These are phyloP conservation scores for Populus deltoides DNA, from an alignment of 345 rosid genomes.

Conservation along the genomic window DNA sequence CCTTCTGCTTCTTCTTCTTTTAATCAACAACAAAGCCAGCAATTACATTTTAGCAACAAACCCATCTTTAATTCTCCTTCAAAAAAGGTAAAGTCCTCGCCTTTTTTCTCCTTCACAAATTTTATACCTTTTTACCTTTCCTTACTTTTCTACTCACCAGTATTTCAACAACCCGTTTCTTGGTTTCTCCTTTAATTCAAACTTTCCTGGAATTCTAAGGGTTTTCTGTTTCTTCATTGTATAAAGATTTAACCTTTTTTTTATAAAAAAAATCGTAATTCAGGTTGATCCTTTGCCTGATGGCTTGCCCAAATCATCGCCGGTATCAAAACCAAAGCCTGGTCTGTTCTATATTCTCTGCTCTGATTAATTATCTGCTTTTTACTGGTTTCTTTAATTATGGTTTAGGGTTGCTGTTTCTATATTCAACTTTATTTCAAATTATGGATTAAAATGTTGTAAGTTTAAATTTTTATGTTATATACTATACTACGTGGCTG, in stretches of 20 bases:
- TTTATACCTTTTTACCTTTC: neutral
- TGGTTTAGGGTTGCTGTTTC: neutral
- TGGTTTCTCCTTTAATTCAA: neutral
- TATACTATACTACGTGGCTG: neutral
- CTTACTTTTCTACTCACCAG: neutral
- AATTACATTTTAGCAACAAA: neutral
- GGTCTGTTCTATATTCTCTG: slow-evolving; percentile 36
- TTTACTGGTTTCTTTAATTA: neutral
- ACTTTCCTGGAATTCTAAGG: neutral
- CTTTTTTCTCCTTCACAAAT: neutral
- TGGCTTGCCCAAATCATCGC: slow-evolving; percentile 22
- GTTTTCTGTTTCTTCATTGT: neutral
- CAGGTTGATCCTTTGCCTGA: slow-evolving; percentile 40
- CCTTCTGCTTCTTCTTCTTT: slow-evolving; percentile 10
- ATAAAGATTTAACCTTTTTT: neutral
- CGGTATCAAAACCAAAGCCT: slow-evolving; percentile 29
- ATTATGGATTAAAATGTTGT: neutral
- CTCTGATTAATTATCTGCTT: neutral
- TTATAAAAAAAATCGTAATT: neutral
- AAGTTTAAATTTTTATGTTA: neutral
- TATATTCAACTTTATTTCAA: neutral
- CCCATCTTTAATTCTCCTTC: slow-evolving; percentile 16
- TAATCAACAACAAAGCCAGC: slow-evolving; percentile 4
- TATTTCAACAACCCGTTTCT: neutral
- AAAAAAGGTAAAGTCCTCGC: slow-evolving; percentile 18